These are phyloP conservation scores for Aspergillus coremiiformis DNA, from an alignment of 495 filamentous ascomycete genomes.

Conservation along the genomic window DNA sequence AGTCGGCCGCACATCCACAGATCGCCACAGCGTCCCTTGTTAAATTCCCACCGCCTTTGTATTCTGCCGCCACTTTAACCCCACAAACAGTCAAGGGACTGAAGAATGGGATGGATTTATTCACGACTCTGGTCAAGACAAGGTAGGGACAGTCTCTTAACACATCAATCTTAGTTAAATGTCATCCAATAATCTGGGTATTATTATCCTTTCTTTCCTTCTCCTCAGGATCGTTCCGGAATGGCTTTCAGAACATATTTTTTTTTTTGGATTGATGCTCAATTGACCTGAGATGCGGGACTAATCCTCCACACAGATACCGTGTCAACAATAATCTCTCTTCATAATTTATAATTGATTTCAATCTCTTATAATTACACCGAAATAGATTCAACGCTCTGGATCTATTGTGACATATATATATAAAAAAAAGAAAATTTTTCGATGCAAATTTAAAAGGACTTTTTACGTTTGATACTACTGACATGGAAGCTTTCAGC, in stretches of 20 bases:
- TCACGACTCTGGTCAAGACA: not conserved
- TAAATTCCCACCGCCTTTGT: constrained; percentile 21
- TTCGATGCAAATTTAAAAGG: not conserved
- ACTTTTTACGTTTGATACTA: too few relatives aligned
- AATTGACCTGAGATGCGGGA: constrained; percentile 9
- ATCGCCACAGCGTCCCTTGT: constrained; percentile 24
- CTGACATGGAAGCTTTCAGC: constrained; percentile 38
- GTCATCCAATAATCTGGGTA: not conserved
- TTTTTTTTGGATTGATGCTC: constrained; percentile 4
- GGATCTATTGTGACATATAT: not conserved
- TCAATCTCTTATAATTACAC: not conserved
- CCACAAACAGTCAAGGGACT: constrained; percentile 6
- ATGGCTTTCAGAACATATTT: not conserved
- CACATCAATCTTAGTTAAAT: not conserved
- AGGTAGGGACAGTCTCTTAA: not conserved
- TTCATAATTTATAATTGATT: not conserved
- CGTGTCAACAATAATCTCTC: constrained; percentile 3
- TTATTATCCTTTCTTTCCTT: not conserved
- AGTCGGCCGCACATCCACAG: constrained; percentile 21
- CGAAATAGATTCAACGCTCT: not conserved
- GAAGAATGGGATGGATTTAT: not conserved
- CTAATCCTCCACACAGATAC: constrained; percentile 9
- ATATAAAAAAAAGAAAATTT: not conserved
- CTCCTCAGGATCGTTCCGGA: not conserved
- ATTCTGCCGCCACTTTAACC: constrained; percentile 15